Evolutionary conservation across 1,284 basidiomycete genomes (phyloP), one percentile per base, ranked within the genome.

Genomic region (Puccinia triticina): DNA sequence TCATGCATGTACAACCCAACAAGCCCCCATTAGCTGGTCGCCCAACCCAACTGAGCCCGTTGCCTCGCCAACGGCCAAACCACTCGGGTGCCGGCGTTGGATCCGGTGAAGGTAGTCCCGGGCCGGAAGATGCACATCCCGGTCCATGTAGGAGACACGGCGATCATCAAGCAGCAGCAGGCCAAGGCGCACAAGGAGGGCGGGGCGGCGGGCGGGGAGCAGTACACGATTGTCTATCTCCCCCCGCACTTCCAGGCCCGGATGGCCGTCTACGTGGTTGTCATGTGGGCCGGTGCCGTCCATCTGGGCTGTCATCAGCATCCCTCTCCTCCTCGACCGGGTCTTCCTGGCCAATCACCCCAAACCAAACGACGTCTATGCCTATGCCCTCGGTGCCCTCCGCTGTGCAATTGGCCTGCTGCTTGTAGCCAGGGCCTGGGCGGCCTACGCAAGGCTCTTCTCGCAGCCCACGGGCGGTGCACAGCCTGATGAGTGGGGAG

Each of bases 181-280:
- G 89, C 88, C 0, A 92, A 93, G 85, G 91, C 92, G 0, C 86
- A 89, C 75, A 92, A 91, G 84, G 91, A 91, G 0, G 91, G 91
- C 83, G 89, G 91, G 32, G 89, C 89, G 83, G 85, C 77, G 8
- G 87, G 92, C 80, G 89, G 90, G 72, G 89, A 91, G 11, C 94
- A 95, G 85, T 98, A 95, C 86, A 91, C 90, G 26, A 88, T 94
- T 61, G 92, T 96, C 46, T 94, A 94, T 85, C 89, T 97, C 57
- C 96, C 96, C 0, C 91, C 92, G 0, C 87, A 89, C 83, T 95
- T 96, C 90, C 89, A 91, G 10, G 90, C 89, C 40, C 91, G 96
- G 59, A 89, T 96, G 55, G 89, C 92, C 77, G 85, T 88, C 0
- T 93, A 76, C n/a, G 80, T 76, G 1, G 26, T 75, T 14, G 48